These are phyloP conservation scores for Lipomyces starkeyi DNA, from an alignment of 805 yeast genomes.

Conservation along the genomic window DNA sequence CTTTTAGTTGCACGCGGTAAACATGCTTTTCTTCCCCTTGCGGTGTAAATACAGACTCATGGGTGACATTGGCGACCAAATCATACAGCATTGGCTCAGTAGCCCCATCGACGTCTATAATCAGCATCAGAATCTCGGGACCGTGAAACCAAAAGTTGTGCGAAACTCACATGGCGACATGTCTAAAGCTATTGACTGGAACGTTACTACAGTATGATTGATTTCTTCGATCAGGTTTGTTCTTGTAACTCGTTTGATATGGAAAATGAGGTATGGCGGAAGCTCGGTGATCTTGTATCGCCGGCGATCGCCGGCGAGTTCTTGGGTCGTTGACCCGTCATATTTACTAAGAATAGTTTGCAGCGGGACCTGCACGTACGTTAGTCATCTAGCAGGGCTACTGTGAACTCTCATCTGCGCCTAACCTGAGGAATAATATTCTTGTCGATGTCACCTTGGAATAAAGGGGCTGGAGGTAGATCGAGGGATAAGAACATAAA, in stretches of 20 bases:
- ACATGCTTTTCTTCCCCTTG: conserved; percentile 45
- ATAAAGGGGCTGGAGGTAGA: conserved; percentile 63
- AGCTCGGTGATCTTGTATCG: conserved; percentile 50
- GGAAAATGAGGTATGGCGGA: conserved; percentile 63
- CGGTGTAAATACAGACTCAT: conserved; percentile 43
- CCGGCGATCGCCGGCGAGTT: conserved; percentile 48
- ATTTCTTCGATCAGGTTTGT: conserved; percentile 49
- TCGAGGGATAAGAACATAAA: conserved; percentile 66
- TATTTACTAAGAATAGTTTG: conserved; percentile 51
- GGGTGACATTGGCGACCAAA: conserved; percentile 57
- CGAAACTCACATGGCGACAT: conserved; percentile 45
- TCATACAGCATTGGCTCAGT: conserved; percentile 48
- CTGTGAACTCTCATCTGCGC: not conserved
- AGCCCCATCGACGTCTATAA: conserved; percentile 28
- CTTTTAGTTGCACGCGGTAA: conserved; percentile 59
- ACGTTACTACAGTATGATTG: conserved; percentile 69
- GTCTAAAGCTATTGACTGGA: conserved; percentile 52
- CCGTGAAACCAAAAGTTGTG: not conserved
- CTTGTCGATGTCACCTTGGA: conserved; percentile 55
- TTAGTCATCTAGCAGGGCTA: not conserved
- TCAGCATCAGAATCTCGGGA: not conserved
- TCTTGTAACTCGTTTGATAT: conserved; percentile 60
- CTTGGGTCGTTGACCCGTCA: conserved; percentile 45
- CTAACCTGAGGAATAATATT: conserved; percentile 57
- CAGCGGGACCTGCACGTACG: conserved; percentile 15